A percentile compares a stretch with the other conserved stretches of the same genome.
Evolutionary conservation across 2,329 filamentous ascomycete genomes (phyloP).

Genomic region (Colletotrichum sp.): DNA sequence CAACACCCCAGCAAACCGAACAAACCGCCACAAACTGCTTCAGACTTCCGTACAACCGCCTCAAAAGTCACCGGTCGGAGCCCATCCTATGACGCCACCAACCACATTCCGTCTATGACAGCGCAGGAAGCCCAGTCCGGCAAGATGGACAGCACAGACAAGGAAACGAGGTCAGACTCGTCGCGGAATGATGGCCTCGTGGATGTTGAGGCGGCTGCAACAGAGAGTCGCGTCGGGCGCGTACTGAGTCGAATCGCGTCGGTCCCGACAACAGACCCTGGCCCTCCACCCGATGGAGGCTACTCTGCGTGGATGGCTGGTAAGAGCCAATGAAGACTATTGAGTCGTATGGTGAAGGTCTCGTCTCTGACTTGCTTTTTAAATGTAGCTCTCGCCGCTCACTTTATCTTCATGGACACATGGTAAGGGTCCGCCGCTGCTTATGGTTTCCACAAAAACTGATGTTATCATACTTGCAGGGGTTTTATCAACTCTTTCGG

Average conservation of each 20-base stretch:
- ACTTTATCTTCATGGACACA: constrained; percentile 21
- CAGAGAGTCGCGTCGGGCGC: constrained; percentile 5
- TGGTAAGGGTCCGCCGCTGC: neutral
- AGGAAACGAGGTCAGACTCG: constrained; percentile 13
- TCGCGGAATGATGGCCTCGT: neutral
- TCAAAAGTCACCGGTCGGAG: neutral
- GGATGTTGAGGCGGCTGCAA: neutral
- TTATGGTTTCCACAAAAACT: neutral
- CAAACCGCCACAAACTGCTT: neutral
- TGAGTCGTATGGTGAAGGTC: neutral
- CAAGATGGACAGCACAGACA: neutral
- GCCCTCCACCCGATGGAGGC: constrained; percentile 15
- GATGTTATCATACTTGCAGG: constrained; percentile 23
- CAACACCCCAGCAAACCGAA: neutral
- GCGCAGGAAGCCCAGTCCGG: neutral
- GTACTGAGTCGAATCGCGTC: constrained; percentile 16
- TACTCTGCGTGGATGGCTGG: constrained; percentile 13
- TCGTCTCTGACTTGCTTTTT: neutral
- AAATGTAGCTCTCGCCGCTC: neutral
- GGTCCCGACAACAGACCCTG: neutral
- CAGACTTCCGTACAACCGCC: neutral
- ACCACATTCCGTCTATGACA: neutral
- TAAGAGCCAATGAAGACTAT: neutral
- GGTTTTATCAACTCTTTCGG: constrained; percentile 53
- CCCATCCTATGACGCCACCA: neutral